Conservation (phyloP, 2,329 filamentous ascomycete genomes). For the Periglandula ipomoeae region DNA sequence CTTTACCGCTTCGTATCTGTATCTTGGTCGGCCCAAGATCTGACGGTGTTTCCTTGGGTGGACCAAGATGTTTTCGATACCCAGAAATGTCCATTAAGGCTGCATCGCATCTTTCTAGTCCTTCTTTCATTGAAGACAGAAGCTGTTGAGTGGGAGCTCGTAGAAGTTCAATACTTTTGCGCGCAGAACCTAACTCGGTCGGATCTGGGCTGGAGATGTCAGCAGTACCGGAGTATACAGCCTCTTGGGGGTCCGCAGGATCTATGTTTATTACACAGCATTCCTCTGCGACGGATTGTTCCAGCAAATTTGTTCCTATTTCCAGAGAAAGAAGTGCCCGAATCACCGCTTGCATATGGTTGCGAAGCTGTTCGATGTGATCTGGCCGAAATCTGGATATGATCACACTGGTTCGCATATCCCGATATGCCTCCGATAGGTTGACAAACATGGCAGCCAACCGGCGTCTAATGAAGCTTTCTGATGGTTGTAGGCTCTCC, state of each 20-base stretch:
- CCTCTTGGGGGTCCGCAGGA: background rate
- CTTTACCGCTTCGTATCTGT: constrained; percentile 32
- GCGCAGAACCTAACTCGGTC: too few relatives aligned
- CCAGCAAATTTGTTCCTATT: constrained; percentile 37
- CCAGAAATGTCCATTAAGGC: constrained; percentile 45
- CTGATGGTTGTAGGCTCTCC: constrained; percentile 19
- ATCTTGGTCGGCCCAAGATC: constrained; percentile 31
- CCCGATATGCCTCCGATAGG: constrained; percentile 45
- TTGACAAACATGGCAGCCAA: constrained; percentile 45
- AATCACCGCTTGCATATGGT: constrained; percentile 46
- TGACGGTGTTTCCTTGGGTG: constrained; percentile 29
- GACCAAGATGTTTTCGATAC: constrained; percentile 37
- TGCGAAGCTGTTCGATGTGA: constrained; percentile 41
- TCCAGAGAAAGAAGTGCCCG: constrained; percentile 43
- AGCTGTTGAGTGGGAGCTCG: constrained; percentile 37
- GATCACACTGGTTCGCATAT: constrained; percentile 47
- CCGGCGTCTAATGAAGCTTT: constrained; percentile 27
- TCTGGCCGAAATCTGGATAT: constrained; percentile 41
- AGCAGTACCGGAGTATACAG: too few relatives aligned
- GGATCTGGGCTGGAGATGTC: too few relatives aligned
- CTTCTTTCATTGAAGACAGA: constrained; percentile 34
- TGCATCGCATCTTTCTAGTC: constrained; percentile 38
- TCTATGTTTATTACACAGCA: constrained; percentile 12
- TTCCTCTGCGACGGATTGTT: constrained; percentile 15
- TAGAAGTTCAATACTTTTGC: constrained; percentile 24